These are phyloP conservation scores for Lycium ferocissimum DNA, from an alignment of 257 asterid genomes.

Conservation along the genomic window DNA sequence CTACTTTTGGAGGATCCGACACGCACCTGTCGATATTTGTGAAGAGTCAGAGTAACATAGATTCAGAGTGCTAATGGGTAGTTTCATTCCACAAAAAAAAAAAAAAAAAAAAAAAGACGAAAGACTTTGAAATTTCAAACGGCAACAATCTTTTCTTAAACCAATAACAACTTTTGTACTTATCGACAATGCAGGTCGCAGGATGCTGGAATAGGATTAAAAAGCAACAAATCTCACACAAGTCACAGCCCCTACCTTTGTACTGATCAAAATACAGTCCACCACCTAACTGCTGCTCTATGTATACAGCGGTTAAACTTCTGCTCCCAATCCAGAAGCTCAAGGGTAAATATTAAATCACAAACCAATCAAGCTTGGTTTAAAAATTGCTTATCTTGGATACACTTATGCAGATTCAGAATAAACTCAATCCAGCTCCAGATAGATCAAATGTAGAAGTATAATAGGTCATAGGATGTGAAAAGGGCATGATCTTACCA, in stretches of 20 bases:
- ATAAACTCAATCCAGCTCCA: not conserved
- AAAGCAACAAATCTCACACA: constrained; percentile 2
- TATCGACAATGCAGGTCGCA: not conserved
- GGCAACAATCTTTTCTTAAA: not conserved
- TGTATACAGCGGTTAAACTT: not conserved
- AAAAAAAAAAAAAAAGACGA: not conserved
- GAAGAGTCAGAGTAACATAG: too few relatives aligned
- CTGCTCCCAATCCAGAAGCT: not conserved
- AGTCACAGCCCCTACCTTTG: not conserved
- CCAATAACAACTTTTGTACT: not conserved
- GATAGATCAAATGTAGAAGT: not conserved
- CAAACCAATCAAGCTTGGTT: not conserved
- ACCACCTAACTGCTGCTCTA: not conserved
- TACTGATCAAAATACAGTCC: not conserved
- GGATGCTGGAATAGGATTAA: not conserved
- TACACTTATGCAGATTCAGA: not conserved
- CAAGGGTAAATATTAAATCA: not conserved
- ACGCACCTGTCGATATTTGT: too few relatives aligned
- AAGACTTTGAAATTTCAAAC: not conserved
- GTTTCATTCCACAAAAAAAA: not conserved
- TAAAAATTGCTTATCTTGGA: not conserved
- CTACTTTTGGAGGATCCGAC: too few relatives aligned
- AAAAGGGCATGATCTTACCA: not conserved
- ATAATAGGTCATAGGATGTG: not conserved
- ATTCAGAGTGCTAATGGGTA: not conserved